Evolutionary conservation across 1,284 basidiomycete species (phyloP).

Genomic region (Ganoderma sinense): DNA sequence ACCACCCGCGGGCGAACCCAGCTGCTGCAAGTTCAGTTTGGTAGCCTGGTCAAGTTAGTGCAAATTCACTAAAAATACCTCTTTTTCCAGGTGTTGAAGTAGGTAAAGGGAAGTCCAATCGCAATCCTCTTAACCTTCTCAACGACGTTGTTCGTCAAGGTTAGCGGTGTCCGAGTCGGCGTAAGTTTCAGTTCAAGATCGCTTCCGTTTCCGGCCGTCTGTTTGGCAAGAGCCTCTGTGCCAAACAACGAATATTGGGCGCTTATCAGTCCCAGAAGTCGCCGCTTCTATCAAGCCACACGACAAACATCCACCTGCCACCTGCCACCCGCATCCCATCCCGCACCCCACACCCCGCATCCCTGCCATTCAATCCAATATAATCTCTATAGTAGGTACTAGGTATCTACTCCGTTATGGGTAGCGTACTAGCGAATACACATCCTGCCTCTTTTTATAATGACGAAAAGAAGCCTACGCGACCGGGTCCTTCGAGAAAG

Average conservation of each 20-base stretch:
- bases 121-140: too few relatives aligned
- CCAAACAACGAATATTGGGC: slow-evolving; percentile 16
- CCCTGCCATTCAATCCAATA: not conserved
- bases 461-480: not conserved
- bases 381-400: not conserved
- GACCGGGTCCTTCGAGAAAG: not conserved
- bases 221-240: slow-evolving; percentile 22
- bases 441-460: not conserved
- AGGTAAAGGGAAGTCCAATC: too few relatives aligned
- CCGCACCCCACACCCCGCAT: not conserved
- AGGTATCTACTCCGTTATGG: not conserved
- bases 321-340: not conserved
- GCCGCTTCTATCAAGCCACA: not conserved
- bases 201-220: not conserved
- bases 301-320: not conserved
- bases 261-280: not conserved
- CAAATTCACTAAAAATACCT: too few relatives aligned
- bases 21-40: too few relatives aligned
- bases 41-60: too few relatives aligned
- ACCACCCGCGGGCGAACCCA: too few relatives aligned
- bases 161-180: not conserved
- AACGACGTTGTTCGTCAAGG: too few relatives aligned
- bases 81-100: too few relatives aligned
- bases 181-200: not conserved
- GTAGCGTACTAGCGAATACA: not conserved